Base-by-base conservation (phyloP, 2,329 filamentous ascomycete genomes). In the Tolypocladium paradoxum region DNA sequence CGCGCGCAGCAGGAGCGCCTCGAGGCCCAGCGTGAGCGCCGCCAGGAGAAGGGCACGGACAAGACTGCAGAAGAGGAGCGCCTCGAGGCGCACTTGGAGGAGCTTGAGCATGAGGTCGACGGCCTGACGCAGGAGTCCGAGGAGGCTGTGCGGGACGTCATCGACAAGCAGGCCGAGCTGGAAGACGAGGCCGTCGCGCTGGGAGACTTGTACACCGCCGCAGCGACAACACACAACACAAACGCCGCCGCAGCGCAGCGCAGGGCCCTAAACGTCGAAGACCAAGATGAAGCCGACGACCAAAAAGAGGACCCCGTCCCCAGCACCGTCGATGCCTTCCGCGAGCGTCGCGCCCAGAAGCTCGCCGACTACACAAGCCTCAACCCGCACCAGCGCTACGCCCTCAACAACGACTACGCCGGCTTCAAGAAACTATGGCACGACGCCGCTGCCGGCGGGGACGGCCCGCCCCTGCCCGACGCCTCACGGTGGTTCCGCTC, bases 361-460 rank as follows among this genome's bases (percentile, higher is more conserved):
- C 61, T 65, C 0, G 61, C 59, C 12, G 72, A 75, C 40, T 82
- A 81, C 61, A 65, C 63, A 0, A 56, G 60, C 2, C 65, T 76
- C 58, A 67, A 61, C 36, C 61, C 70, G 48, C 65, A 76, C 54
- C 65, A 77, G 57, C 75, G 75, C 29, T 83, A 83, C 61, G 78
- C 72, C 5, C 58, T 71, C 14, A 73, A 82, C 65, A 83, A 83
- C 62, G 77, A 82, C 60, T 83, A 83, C 60, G 73, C 75, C 53
- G 66, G 68, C n/a, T 83, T 83, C 72, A 81, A 80, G 63, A 75
- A 75, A 59, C 65, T 75, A 27, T 79, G 78, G 77, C 78, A 82
- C 63, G 75, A 79, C 55, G 74, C 77, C 6, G 64, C 73, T 38
- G 72, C 75, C 50, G 73, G 72, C 5, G 70, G 75, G 35, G 72